phyloP scores from a whole-genome alignment of 2,329 filamentous ascomycete genomes.

The Fusarium sp. region DNA sequence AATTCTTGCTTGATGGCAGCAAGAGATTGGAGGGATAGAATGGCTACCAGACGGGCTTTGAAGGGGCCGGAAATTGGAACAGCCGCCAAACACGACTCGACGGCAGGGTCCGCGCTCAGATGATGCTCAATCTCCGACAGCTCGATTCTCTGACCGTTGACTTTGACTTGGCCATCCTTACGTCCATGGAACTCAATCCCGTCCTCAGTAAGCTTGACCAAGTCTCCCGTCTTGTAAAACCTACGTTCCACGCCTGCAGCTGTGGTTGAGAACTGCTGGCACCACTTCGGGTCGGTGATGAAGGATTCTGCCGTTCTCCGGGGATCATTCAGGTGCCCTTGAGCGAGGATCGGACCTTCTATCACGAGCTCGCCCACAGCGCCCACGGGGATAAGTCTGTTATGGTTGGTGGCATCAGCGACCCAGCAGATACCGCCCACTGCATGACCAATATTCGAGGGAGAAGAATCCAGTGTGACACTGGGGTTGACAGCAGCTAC shows the following conservation, averaged over 20 bases:
- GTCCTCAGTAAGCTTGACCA: constrained; percentile 34
- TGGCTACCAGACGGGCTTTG: constrained; percentile 18
- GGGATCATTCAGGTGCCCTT: constrained; percentile 59
- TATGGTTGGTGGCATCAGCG: constrained; percentile 35
- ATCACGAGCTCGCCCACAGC: constrained; percentile 49
- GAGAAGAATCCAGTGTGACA: background rate
- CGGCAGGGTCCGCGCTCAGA: constrained; percentile 3
- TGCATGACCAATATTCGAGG: constrained; percentile 30
- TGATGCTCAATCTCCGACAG: constrained; percentile 45
- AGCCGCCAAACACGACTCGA: constrained; percentile 20
- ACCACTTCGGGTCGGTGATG: constrained; percentile 33
- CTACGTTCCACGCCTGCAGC: background rate
- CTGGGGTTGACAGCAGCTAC: constrained; percentile 21
- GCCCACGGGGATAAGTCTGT: constrained; percentile 43
- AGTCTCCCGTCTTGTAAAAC: constrained; percentile 38
- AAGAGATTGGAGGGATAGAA: constrained; percentile 8
- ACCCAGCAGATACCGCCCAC: constrained; percentile 40
- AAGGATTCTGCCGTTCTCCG: constrained; percentile 45
- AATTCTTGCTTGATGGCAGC: background rate
- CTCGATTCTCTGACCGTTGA: constrained; percentile 48
- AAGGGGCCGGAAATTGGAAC: constrained; percentile 8
- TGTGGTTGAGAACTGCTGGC: background rate
- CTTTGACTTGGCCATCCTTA: constrained; percentile 48
- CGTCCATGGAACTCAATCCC: constrained; percentile 42
- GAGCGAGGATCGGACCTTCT: constrained; percentile 53